These are phyloP conservation scores for Paramecium caudatum DNA, from an alignment of 73 alveolate species.

Conservation along the genomic window DNA sequence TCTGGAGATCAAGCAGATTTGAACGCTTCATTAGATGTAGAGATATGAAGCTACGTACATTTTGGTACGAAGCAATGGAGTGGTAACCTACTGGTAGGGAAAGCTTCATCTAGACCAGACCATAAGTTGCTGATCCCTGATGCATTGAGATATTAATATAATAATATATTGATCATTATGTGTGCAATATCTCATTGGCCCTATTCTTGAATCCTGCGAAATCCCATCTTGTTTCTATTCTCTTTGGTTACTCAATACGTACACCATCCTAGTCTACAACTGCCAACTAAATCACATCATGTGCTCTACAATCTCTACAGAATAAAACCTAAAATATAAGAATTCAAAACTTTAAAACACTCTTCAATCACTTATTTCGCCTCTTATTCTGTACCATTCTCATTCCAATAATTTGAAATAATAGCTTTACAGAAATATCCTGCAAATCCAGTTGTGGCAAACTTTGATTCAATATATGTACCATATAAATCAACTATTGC, in stretches of 20 bases:
- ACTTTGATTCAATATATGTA: conserved; percentile 68
- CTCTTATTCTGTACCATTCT: conserved; percentile 61
- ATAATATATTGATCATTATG: conserved; percentile 62
- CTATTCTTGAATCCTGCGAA: conserved; percentile 37
- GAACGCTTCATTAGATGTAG: conserved; percentile 73
- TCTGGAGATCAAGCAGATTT: conserved; percentile 72
- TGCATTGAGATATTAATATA: neutral
- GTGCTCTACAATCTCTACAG: conserved; percentile 78
- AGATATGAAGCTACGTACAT: conserved; percentile 64
- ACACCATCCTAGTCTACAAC: conserved; percentile 64
- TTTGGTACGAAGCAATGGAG: conserved; percentile 63
- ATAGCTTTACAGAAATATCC: conserved; percentile 72
- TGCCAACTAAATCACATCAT: conserved; percentile 67
- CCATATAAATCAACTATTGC: conserved; percentile 74
- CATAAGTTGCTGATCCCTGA: conserved; percentile 49
- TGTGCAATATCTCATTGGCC: conserved; percentile 76
- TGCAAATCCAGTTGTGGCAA: conserved; percentile 75
- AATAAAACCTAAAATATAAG: conserved; percentile 32
- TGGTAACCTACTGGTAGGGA: conserved; percentile 71
- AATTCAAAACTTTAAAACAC: conserved; percentile 55
- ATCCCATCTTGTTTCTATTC: conserved; percentile 76
- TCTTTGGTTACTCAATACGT: conserved; percentile 57
- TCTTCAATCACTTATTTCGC: conserved; percentile 64
- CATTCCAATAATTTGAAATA: conserved; percentile 72
- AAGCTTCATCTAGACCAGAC: conserved; percentile 37